A percentile compares a stretch with the other conserved stretches of the same genome.
Conservation (phyloP, 305 asterid species). For the Salvia sclarea region DNA sequence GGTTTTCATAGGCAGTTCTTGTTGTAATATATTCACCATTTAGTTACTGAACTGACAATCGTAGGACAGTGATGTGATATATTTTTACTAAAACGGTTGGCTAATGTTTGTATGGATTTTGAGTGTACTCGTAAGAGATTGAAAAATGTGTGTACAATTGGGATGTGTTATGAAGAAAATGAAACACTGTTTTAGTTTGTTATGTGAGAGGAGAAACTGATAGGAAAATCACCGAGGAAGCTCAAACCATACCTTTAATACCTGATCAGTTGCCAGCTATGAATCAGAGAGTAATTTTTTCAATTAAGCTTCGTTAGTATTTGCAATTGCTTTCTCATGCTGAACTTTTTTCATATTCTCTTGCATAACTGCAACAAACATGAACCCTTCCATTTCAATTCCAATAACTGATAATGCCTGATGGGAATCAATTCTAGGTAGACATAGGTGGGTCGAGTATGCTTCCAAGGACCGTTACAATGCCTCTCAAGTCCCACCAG, state of each 20-base stretch:
- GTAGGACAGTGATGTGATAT: neutral
- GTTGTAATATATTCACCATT: neutral
- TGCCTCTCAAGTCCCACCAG: slow-evolving; percentile 98
- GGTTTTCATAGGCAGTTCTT: neutral
- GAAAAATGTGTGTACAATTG: neutral
- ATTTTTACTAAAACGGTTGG: neutral
- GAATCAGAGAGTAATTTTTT: slow-evolving; percentile 1
- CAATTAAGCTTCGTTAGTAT: neutral
- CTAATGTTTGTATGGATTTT: neutral
- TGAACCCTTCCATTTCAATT: slow-evolving; percentile 4
- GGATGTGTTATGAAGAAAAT: neutral
- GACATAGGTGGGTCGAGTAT: slow-evolving; percentile 99
- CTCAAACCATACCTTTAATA: neutral
- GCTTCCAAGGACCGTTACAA: slow-evolving; percentile 91
- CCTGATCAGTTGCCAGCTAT: neutral
- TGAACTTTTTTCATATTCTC: neutral
- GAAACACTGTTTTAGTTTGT: neutral
- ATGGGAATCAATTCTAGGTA: slow-evolving; percentile 48
- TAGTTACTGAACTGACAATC: neutral
- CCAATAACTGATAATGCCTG: slow-evolving; percentile 2
- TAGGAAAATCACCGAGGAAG: neutral
- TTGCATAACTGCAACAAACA: neutral
- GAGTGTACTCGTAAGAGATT: slow-evolving; percentile 4
- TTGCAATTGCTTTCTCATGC: neutral
- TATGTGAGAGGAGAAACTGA: neutral